These are phyloP conservation scores for Phytomonas sp. DNA, from an alignment of 208 protist species.

Conservation along the genomic window DNA sequence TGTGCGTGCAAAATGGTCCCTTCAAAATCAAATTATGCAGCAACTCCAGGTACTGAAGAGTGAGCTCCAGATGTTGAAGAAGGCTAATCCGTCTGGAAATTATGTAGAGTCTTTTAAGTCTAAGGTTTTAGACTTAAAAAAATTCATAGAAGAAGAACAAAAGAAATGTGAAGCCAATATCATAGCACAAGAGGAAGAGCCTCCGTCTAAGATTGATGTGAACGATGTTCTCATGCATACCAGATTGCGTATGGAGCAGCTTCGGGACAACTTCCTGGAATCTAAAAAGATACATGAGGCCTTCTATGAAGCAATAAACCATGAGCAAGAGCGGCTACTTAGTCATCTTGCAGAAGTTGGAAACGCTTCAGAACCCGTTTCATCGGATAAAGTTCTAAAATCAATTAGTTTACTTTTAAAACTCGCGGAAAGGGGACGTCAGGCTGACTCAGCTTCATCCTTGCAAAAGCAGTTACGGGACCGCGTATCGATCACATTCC, in stretches of 20 bases:
- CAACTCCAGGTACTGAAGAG: neutral
- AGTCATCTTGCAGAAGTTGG: conserved; percentile 1
- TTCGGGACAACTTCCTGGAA: conserved; percentile 10
- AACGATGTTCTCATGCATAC: neutral
- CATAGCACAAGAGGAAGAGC: neutral
- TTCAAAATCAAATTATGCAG: neutral
- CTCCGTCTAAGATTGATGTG: neutral
- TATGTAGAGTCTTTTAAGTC: neutral
- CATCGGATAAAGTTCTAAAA: conserved; percentile 12
- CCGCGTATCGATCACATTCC: conserved; percentile 18
- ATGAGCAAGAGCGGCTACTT: conserved; percentile 5
- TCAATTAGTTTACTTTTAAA: conserved; percentile 20
- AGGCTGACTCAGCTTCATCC: conserved; percentile 15
- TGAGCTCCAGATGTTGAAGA: neutral
- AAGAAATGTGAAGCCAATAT: neutral
- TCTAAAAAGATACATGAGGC: conserved; percentile 10
- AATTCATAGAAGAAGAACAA: neutral
- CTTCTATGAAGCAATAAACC: conserved; percentile 9
- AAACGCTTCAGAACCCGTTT: too few relatives aligned
- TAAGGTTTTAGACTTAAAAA: neutral
- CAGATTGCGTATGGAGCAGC: conserved; percentile 1
- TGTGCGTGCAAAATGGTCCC: neutral
- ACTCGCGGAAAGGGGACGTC: conserved; percentile 28
- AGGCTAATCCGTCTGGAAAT: neutral
- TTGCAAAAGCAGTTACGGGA: conserved; percentile 14